Conservation (phyloP, 2,329 filamentous ascomycete genomes). For the Aspergillus ruber region DNA sequence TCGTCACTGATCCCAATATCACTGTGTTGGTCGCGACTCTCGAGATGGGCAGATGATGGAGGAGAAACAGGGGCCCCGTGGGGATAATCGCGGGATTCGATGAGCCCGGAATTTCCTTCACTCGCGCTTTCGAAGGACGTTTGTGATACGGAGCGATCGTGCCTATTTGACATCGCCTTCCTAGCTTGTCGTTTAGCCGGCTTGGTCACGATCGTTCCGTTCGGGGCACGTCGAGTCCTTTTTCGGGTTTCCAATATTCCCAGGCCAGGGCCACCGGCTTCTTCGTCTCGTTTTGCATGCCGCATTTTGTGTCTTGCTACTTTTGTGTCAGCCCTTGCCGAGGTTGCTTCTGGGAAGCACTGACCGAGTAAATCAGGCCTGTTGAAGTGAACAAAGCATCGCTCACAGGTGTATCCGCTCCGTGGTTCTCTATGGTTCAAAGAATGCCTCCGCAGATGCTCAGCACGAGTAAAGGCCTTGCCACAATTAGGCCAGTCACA, state of each 20-base stretch:
- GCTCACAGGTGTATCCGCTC: slow-evolving; percentile 46
- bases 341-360: slow-evolving; percentile 7
- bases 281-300: slow-evolving; percentile 47
- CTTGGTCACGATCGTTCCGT: slow-evolving; percentile 43
- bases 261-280: slow-evolving; percentile 43
- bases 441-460: slow-evolving; percentile 54
- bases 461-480: slow-evolving; percentile 51
- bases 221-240: slow-evolving; percentile 42
- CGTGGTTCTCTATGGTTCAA: slow-evolving; percentile 51
- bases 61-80: slow-evolving; percentile 22
- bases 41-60: slow-evolving; percentile 13
- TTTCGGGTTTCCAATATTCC: slow-evolving; percentile 47
- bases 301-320: slow-evolving; percentile 53
- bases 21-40: slow-evolving; percentile 11
- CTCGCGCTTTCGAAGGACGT: neutral
- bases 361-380: slow-evolving; percentile 54
- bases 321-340: slow-evolving; percentile 7
- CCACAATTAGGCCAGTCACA: slow-evolving; percentile 45
- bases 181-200: slow-evolving; percentile 9
- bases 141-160: neutral
- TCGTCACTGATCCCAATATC: slow-evolving; percentile 18
- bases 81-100: slow-evolving; percentile 1
- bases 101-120: neutral
- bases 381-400: slow-evolving; percentile 57
- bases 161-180: neutral